Conservation (phyloP, 1,284 basidiomycete genomes). For the Mycena citricolor region DNA sequence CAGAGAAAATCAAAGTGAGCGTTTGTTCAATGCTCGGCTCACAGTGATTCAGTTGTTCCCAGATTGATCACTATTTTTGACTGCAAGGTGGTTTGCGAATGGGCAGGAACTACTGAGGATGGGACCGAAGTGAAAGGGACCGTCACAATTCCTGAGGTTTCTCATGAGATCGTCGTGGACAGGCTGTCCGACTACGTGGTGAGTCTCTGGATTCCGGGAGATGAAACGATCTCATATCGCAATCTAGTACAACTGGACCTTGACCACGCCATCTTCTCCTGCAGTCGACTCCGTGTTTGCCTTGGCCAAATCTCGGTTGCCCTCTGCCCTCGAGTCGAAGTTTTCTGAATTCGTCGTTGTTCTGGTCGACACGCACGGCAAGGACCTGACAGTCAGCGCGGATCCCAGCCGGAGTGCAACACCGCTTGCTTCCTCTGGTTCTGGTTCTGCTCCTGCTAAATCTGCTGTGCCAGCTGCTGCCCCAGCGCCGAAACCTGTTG, state of each 20-base stretch:
- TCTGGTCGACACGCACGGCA: conserved; percentile 84
- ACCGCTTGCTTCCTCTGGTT: conserved; percentile 39
- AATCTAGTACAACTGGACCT: conserved; percentile 65
- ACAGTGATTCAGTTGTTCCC: conserved; percentile 18
- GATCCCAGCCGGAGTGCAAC: conserved; percentile 65
- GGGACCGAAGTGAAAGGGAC: conserved; percentile 77
- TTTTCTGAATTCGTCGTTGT: conserved; percentile 76
- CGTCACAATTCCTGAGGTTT: conserved; percentile 88
- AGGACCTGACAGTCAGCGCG: conserved; percentile 73
- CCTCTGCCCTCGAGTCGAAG: conserved; percentile 70
- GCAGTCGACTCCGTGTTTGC: conserved; percentile 59
- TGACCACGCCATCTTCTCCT: conserved; percentile 54
- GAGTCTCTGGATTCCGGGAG: conserved; percentile 43
- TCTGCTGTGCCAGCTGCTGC: conserved; percentile 36
- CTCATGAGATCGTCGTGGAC: conserved; percentile 89
- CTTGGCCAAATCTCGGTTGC: conserved; percentile 64
- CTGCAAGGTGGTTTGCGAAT: conserved; percentile 73
- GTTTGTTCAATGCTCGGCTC: conserved; percentile 1
- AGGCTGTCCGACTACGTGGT: conserved; percentile 80
- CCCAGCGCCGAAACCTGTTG: conserved; percentile 37
- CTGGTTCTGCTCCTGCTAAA: conserved; percentile 29
- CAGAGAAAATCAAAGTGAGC: conserved; percentile 91
- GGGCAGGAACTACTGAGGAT: conserved; percentile 73
- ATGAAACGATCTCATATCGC: conserved; percentile 15
- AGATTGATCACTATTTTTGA: conserved; percentile 98